Evolutionary conservation across 2,329 filamentous ascomycete genomes (phyloP), one percentile per base, ranked within the genome.

Genomic region (Huntiella savannae): DNA sequence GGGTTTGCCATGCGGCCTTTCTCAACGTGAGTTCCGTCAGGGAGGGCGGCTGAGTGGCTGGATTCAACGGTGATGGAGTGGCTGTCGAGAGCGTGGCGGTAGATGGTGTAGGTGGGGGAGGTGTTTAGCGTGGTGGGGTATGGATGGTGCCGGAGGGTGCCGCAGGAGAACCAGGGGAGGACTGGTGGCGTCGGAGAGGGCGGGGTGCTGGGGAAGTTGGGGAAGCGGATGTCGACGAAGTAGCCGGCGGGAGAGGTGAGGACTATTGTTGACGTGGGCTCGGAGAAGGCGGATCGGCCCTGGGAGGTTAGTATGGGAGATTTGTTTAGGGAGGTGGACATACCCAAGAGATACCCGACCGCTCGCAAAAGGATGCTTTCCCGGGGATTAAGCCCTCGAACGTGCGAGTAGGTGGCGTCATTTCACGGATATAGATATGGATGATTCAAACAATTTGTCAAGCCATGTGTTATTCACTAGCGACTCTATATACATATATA

Each of bases 1-100:
- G 73, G 73, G 52, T 80, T 75, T 8, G 68, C 59, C 70, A 79
- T 79, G 75, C 76, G 40, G 73, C 65, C 50, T 82, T 78, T 19
- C 46, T 33, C 12, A 34, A 33, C 12, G 38, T 22, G 54, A 13
- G n/a, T 16, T 38, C 43, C 1, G 0, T 53, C 44, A 3, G 59
- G 62, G 39, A 69, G 68, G 11, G 67, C 73, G 56, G 79, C 72
- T 33, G 81, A 62, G 68, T 71, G 72, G 57, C 82, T 77, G 2
- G 57, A 56, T 69, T 75, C 81, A 0, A 55, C 58, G 0, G 64
- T 63, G 53, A 62, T 63, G 1, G 54, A 57, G 40, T 59, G 48
- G 43, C 38, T 17, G 28, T 28, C 11, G 47, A 34, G 42, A 46
- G 22, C 32, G n/a, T 33, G 6, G 11, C 40, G 37, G 33, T 43